These are phyloP conservation scores for Solanum sitiens DNA, from an alignment of 257 asterid genomes.

Conservation along the genomic window DNA sequence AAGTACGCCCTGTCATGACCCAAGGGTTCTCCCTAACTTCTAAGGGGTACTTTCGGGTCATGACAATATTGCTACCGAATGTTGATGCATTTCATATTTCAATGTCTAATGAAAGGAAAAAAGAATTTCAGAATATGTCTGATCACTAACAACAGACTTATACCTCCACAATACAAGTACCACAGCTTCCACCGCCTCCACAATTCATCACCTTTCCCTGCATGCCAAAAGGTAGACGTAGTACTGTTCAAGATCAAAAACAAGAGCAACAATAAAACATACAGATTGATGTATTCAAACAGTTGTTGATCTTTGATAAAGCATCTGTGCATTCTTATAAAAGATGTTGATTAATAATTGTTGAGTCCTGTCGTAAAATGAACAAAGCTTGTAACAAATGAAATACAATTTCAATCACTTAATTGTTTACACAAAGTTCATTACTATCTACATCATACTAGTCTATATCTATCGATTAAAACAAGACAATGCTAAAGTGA, in stretches of 20 bases:
- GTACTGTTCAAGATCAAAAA: neutral
- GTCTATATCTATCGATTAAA: neutral
- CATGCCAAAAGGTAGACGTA: neutral
- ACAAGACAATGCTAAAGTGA: neutral
- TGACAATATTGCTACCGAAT: neutral
- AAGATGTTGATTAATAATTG: neutral
- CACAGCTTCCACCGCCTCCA: constrained; percentile 60
- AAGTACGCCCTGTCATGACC: no score
- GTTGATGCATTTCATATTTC: neutral
- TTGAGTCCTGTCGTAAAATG: neutral
- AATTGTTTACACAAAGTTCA: neutral
- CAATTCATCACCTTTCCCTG: constrained; percentile 4
- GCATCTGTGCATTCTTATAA: neutral
- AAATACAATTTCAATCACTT: neutral
- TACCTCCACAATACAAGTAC: constrained; percentile 94
- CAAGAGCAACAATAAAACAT: neutral
- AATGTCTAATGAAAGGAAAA: neutral
- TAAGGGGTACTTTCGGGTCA: no score
- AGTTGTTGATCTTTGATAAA: neutral
- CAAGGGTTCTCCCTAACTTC: no score
- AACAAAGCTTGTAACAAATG: neutral
- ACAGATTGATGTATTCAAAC: neutral
- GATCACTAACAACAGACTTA: neutral
- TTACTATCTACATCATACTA: neutral
- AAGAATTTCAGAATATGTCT: neutral